Percentiles rank a stretch among this genome's conserved stretches.
These are phyloP conservation scores for Colletotrichum orbiculare DNA, from an alignment of 2,329 filamentous ascomycete genomes.

Conservation along the genomic window DNA sequence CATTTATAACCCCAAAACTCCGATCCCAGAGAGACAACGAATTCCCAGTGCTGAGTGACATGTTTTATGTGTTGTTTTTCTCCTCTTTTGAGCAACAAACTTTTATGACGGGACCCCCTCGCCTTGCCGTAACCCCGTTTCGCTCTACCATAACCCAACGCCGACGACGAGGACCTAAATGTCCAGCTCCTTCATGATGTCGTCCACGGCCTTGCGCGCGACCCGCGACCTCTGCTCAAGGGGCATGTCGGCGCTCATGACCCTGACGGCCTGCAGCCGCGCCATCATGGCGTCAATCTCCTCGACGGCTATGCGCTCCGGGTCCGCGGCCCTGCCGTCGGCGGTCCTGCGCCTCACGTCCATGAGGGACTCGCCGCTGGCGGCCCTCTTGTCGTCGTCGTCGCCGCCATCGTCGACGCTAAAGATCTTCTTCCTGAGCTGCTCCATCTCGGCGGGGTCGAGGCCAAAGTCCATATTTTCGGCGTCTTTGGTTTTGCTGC, in stretches of 20 bases:
- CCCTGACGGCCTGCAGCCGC: conserved; percentile 70
- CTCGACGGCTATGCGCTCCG: conserved; percentile 62
- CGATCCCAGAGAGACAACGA: too few species aligned
- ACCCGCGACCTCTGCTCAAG: conserved; percentile 70
- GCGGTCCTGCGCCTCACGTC: conserved; percentile 35
- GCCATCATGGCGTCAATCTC: conserved; percentile 73
- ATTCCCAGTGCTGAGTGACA: too few species aligned
- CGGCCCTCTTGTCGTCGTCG: conserved; percentile 8
- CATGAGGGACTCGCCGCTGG: conserved; percentile 2
- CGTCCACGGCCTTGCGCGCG: conserved; percentile 70
- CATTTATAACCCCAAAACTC: too few species aligned
- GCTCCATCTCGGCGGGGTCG: conserved; percentile 64
- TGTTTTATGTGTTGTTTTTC: too few species aligned
- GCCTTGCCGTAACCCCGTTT: too few species aligned
- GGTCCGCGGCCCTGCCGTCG: conserved; percentile 41
- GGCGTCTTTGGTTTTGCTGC: conserved; percentile 45
- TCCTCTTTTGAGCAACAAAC: too few species aligned
- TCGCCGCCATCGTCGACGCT: conserved; percentile 43
- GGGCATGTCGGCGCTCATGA: conserved; percentile 68
- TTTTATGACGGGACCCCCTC: too few species aligned
- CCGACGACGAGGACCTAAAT: too few species aligned
- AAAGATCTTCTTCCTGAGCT: conserved; percentile 64
- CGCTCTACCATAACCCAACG: too few species aligned
- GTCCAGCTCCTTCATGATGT: conserved; percentile 70
- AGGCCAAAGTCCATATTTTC: conserved; percentile 64